A percentile compares a stretch with the other conserved stretches of the same genome.
phyloP scores from a whole-genome alignment of 2,329 filamentous ascomycete species.

The Aureobasidium leucospermi region DNA sequence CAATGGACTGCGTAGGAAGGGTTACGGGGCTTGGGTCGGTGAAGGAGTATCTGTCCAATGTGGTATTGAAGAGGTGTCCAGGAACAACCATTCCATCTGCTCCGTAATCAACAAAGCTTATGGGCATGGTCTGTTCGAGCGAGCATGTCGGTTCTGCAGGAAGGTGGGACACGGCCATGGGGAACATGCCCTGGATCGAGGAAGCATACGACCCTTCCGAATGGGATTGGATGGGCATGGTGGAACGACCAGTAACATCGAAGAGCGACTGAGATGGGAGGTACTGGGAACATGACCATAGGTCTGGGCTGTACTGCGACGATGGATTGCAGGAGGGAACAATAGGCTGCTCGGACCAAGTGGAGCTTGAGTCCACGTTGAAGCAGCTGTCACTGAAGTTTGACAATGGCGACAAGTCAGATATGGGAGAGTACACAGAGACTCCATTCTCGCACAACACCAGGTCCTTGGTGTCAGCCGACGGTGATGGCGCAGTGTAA shows the following conservation, averaged over 20 bases:
- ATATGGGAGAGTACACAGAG: background rate
- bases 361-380: background rate
- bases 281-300: background rate
- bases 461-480: background rate
- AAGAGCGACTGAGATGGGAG: background rate
- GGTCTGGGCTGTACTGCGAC: background rate
- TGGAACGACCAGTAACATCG: background rate
- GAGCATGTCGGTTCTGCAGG: background rate
- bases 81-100: slow-evolving; percentile 8
- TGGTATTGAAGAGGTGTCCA: slow-evolving; percentile 4
- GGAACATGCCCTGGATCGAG: background rate
- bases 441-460: background rate
- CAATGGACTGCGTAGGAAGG: background rate
- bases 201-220: background rate
- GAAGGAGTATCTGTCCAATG: background rate
- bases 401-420: background rate
- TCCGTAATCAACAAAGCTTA: background rate
- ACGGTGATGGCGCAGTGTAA: background rate
- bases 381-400: background rate
- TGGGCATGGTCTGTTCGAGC: background rate
- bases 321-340: background rate
- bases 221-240: background rate
- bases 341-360: slow-evolving; percentile 1
- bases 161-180: background rate
- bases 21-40: background rate